Percentiles rank a stretch among this genome's conserved stretches.
phyloP scores from a whole-genome alignment of 768 basidiomycete species.

The Russula sp. region DNA sequence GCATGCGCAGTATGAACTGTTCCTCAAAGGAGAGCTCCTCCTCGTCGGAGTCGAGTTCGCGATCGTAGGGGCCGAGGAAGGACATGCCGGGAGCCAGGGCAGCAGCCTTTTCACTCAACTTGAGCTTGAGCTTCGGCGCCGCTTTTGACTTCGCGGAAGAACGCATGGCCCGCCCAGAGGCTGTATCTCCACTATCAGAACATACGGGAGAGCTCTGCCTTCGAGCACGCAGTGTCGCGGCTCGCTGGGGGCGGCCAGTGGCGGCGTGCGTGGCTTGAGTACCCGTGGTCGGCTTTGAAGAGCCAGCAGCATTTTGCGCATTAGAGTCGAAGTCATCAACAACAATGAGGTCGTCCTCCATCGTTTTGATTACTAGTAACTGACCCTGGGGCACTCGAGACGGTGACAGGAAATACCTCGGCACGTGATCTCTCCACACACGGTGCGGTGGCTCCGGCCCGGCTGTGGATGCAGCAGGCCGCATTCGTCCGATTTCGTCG shows the following conservation, averaged over 20 bases:
- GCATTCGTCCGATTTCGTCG: neutral
- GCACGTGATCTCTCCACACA: neutral
- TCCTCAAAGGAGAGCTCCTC: conserved; percentile 96
- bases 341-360: conserved; percentile 60
- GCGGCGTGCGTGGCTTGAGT: conserved; percentile 20
- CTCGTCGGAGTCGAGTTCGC: conserved; percentile 92
- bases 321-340: conserved; percentile 50
- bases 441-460: no score
- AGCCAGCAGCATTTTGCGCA: conserved; percentile 33
- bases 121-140: conserved; percentile 76
- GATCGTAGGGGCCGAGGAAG: conserved; percentile 86
- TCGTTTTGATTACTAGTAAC: conserved; percentile 20
- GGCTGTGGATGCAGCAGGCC: no score
- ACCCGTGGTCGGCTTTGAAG: conserved; percentile 17
- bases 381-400: no score
- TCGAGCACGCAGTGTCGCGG: conserved; percentile 21
- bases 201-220: conserved; percentile 27
- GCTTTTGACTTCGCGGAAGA: conserved; percentile 40
- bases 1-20: conserved; percentile 90
- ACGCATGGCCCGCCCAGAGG: conserved; percentile 39
- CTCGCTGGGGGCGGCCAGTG: conserved; percentile 23
- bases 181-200: conserved; percentile 30
- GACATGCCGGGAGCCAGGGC: conserved; percentile 80
- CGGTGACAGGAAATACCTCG: neutral
- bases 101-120: conserved; percentile 77